These are phyloP conservation scores for Lactifluus piperatus DNA, from an alignment of 768 basidiomycete genomes.

Conservation along the genomic window DNA sequence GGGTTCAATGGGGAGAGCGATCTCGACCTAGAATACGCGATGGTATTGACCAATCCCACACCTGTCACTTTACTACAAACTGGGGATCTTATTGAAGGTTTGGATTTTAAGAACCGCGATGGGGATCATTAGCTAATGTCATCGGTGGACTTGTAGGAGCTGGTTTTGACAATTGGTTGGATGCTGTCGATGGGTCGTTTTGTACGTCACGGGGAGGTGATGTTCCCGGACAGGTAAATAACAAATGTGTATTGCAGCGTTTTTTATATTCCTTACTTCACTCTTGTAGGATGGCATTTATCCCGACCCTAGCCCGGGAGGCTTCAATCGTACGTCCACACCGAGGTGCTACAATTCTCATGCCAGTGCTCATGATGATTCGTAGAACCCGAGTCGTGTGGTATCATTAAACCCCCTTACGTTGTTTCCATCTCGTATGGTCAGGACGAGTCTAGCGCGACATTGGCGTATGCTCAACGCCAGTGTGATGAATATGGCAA, in stretches of 20 bases:
- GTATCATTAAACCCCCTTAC: conserved; percentile 28
- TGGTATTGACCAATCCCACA: conserved; percentile 38
- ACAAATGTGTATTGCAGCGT: background rate
- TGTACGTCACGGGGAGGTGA: conserved; percentile 16
- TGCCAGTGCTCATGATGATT: background rate
- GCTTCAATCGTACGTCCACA: conserved; percentile 26
- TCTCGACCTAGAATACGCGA: conserved; percentile 64
- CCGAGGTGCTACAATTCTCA: background rate
- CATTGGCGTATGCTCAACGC: conserved; percentile 31
- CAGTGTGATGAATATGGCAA: conserved; percentile 42
- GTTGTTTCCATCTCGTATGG: conserved; percentile 37
- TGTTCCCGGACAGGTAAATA: background rate
- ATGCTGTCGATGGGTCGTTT: conserved; percentile 17
- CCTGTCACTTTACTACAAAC: conserved; percentile 33
- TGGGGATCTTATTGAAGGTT: conserved; percentile 22
- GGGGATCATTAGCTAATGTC: background rate
- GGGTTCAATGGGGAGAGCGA: conserved; percentile 55
- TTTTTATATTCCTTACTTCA: background rate
- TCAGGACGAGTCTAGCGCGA: conserved; percentile 28
- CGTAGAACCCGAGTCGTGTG: conserved; percentile 31
- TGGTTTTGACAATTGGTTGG: conserved; percentile 19
- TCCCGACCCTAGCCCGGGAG: conserved; percentile 32
- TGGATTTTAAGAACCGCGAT: background rate
- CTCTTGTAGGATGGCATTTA: conserved; percentile 24
- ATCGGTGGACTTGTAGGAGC: conserved; percentile 3